Evolutionary conservation across 2,329 filamentous ascomycete genomes (phyloP).

Genomic region (Penicillium griseofulvum): DNA sequence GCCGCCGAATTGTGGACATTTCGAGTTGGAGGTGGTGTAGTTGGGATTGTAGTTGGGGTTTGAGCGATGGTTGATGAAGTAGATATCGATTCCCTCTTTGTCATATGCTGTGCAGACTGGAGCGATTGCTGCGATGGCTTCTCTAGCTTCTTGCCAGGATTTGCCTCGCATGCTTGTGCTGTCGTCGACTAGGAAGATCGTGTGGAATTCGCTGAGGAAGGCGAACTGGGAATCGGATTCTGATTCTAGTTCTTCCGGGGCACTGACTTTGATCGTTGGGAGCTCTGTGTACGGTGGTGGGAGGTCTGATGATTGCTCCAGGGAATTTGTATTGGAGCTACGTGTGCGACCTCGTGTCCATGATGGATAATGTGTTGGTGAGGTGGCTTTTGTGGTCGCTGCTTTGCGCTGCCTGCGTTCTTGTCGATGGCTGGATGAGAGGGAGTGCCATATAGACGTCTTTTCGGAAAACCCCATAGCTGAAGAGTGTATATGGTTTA

Average conservation of each 20-base stretch:
- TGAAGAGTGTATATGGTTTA: constrained; percentile 5
- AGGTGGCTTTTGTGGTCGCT: neutral
- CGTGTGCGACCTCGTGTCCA: neutral
- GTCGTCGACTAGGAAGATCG: constrained; percentile 87
- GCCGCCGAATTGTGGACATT: constrained; percentile 38
- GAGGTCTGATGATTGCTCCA: neutral
- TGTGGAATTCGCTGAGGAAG: constrained; percentile 79
- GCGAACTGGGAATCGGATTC: constrained; percentile 53
- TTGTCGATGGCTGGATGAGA: constrained; percentile 10
- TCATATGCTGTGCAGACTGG: constrained; percentile 81
- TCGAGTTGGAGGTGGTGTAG: constrained; percentile 27
- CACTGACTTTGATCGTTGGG: constrained; percentile 16
- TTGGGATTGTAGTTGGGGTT: neutral
- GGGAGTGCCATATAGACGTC: constrained; percentile 8
- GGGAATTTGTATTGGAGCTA: neutral
- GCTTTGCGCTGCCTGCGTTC: neutral
- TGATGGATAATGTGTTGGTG: neutral
- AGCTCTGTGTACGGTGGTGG: constrained; percentile 35
- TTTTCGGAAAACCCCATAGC: constrained; percentile 4
- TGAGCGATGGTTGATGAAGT: constrained; percentile 73
- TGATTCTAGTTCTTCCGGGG: constrained; percentile 45
- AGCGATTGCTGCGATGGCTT: constrained; percentile 69
- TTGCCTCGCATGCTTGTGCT: constrained; percentile 77
- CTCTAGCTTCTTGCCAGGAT: constrained; percentile 72
- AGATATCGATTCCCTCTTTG: constrained; percentile 81